Percentiles rank a stretch among this genome's conserved stretches.
Evolutionary conservation across 1,284 basidiomycete genomes (phyloP).

Genomic region (Thecaphora thlaspeos): DNA sequence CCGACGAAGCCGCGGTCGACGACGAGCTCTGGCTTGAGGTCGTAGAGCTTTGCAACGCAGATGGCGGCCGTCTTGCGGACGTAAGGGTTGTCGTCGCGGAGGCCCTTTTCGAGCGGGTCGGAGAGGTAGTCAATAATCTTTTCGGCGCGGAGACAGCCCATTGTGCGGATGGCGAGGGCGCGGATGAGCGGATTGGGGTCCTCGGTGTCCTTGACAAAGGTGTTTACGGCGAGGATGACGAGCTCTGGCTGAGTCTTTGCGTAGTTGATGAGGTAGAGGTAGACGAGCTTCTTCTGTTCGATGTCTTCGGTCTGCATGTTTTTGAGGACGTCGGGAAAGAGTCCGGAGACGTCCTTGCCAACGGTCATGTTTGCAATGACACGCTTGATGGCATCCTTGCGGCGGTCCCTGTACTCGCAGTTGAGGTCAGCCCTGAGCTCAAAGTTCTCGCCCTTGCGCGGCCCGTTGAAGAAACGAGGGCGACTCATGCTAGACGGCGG

Average conservation of each 20-base stretch:
- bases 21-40: slow-evolving; percentile 90
- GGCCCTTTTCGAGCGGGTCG: slow-evolving; percentile 84
- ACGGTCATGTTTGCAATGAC: slow-evolving; percentile 81
- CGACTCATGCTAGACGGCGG: slow-evolving; percentile 44
- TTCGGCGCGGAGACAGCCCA: slow-evolving; percentile 93
- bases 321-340: slow-evolving; percentile 92
- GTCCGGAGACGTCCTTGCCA: slow-evolving; percentile 91
- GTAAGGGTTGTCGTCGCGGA: slow-evolving; percentile 93
- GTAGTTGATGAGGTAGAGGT: slow-evolving; percentile 98
- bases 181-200: slow-evolving; percentile 95
- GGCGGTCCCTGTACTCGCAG: slow-evolving; percentile 88
- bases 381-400: slow-evolving; percentile 97
- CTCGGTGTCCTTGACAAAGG: slow-evolving; percentile 92
- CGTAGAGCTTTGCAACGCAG: slow-evolving; percentile 92
- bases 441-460: slow-evolving; percentile 56
- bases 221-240: slow-evolving; percentile 97
- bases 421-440: slow-evolving; percentile 65
- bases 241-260: slow-evolving; percentile 96
- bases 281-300: slow-evolving; percentile 95
- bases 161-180: slow-evolving; percentile 93
- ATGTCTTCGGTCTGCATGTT: slow-evolving; percentile 94
- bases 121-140: slow-evolving; percentile 99
- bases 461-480: slow-evolving; percentile 57
- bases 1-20: slow-evolving; percentile 92
- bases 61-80: slow-evolving; percentile 82